Evolutionary conservation across 2,329 filamentous ascomycete genomes (phyloP).

Genomic region (Phyllosticta capitalensis): DNA sequence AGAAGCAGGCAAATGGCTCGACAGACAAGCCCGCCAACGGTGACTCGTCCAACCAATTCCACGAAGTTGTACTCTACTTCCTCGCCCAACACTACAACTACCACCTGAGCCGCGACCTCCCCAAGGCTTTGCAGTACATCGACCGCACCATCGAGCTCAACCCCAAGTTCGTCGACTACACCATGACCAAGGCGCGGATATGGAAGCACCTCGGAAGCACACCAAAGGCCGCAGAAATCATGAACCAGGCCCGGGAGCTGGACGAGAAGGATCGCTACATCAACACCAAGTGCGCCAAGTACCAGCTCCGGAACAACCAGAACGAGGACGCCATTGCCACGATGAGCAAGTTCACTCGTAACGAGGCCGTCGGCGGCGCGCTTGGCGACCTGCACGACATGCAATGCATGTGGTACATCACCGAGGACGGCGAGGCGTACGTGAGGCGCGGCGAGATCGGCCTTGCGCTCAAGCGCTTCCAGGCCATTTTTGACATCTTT

Average conservation of each 20-base stretch:
- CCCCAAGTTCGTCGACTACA: conserved; percentile 76
- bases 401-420: conserved; percentile 97
- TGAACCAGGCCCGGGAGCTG: conserved; percentile 77
- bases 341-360: conserved; percentile 88
- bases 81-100: conserved; percentile 97
- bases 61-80: conserved; percentile 79
- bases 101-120: conserved; percentile 70
- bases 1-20: conserved; percentile 43
- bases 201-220: conserved; percentile 81
- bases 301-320: conserved; percentile 86
- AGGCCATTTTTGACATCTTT: conserved; percentile 82
- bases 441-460: conserved; percentile 72
- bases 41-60: conserved; percentile 50
- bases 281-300: conserved; percentile 97
- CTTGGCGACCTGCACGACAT: conserved; percentile 90
- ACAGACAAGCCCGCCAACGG: conserved; percentile 33
- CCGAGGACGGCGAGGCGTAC: conserved; percentile 88
- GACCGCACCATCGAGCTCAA: conserved; percentile 74
- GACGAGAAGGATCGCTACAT: conserved; percentile 93
- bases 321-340: conserved; percentile 78
- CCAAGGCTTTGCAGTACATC: conserved; percentile 72
- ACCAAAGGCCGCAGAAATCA: conserved; percentile 69
- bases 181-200: conserved; percentile 93
- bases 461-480: conserved; percentile 85
- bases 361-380: conserved; percentile 79